Conservation (phyloP, 768 basidiomycete genomes). For the Tremella yokohamensis region DNA sequence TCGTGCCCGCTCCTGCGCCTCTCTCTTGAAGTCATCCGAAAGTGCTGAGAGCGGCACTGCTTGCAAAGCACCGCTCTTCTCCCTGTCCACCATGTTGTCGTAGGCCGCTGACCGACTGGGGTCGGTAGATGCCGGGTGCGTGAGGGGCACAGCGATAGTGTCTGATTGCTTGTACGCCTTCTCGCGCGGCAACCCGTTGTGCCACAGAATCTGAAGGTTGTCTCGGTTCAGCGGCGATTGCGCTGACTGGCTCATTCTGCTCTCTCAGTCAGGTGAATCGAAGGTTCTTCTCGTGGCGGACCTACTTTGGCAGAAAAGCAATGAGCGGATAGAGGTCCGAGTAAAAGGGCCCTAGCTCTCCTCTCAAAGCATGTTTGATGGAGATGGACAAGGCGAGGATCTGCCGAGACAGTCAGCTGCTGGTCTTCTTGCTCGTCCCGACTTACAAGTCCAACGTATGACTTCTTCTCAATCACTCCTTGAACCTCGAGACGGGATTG, state of each 20-base stretch:
- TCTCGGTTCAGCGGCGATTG: constrained; percentile 34
- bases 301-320: constrained; percentile 61
- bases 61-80: too few relatives aligned
- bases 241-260: constrained; percentile 34
- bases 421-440: background rate
- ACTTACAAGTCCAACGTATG: constrained; percentile 65
- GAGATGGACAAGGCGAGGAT: constrained; percentile 67
- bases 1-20: constrained; percentile 9
- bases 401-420: constrained; percentile 46
- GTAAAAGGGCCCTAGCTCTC: constrained; percentile 68
- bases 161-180: constrained; percentile 23
- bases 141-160: constrained; percentile 32
- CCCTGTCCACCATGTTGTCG: constrained; percentile 4
- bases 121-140: constrained; percentile 18
- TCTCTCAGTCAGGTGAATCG: background rate
- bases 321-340: constrained; percentile 69
- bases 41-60: constrained; percentile 1
- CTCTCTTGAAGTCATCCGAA: constrained; percentile 12
- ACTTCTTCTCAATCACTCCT: constrained; percentile 67
- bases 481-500: constrained; percentile 40
- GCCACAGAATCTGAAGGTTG: constrained; percentile 34
- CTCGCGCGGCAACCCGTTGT: constrained; percentile 38
- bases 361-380: constrained; percentile 62
- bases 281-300: background rate
- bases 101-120: constrained; percentile 4